A percentile compares a stretch with the other conserved stretches of the same genome.
Conservation (phyloP, 495 filamentous ascomycete species). For the Tuber aestivum region DNA sequence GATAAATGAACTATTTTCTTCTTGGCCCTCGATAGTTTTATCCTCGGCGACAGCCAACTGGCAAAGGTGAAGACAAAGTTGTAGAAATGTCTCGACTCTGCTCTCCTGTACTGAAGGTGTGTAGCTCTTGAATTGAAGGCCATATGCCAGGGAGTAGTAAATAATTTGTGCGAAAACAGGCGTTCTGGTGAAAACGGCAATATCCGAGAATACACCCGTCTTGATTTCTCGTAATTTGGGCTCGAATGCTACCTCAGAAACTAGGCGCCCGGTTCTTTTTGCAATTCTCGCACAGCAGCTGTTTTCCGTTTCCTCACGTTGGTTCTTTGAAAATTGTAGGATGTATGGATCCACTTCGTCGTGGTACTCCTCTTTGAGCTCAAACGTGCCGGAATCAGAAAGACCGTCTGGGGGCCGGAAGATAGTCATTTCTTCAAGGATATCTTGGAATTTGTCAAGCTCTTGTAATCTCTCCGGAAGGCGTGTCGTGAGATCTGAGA, state of each 20-base stretch:
- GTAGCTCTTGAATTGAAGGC: conserved; percentile 56
- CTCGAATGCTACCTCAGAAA: conserved; percentile 86
- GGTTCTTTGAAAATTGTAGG: conserved; percentile 91
- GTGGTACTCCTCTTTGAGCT: conserved; percentile 76
- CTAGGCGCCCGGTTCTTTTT: conserved; percentile 74
- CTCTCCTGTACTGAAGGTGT: conserved; percentile 70
- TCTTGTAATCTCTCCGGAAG: conserved; percentile 83
- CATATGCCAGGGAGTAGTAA: conserved; percentile 77
- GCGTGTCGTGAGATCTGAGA: conserved; percentile 76
- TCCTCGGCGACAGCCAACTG: conserved; percentile 82
- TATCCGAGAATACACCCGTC: conserved; percentile 66
- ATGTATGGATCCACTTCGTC: conserved; percentile 89
- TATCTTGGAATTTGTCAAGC: conserved; percentile 65
- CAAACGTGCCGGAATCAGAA: conserved; percentile 86
- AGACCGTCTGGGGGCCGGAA: conserved; percentile 88
- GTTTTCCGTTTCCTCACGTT: conserved; percentile 89
- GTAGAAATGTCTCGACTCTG: conserved; percentile 81
- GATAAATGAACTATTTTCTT: conserved; percentile 37
- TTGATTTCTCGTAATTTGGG: conserved; percentile 73
- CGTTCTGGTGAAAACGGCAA: conserved; percentile 71
- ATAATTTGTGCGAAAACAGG: conserved; percentile 85
- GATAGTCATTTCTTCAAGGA: conserved; percentile 80
- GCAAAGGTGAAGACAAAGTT: conserved; percentile 80
- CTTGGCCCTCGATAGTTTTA: conserved; percentile 54
- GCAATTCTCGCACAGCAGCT: conserved; percentile 79